Percentiles rank a stretch among this genome's conserved stretches.
These are phyloP conservation scores for Scutellaria baicalensis DNA, from an alignment of 257 asterid species.

Conservation along the genomic window DNA sequence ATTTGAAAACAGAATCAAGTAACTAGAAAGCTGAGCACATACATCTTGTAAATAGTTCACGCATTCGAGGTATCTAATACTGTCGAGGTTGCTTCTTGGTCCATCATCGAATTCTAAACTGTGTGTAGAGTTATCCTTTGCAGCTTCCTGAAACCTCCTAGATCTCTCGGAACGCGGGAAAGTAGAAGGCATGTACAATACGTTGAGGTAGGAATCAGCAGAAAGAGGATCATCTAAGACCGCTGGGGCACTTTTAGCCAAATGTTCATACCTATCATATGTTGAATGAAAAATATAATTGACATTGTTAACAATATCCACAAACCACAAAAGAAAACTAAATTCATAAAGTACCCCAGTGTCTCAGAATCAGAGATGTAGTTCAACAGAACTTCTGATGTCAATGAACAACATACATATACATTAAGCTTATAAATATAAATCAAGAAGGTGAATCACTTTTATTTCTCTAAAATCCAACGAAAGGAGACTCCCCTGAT, in stretches of 20 bases:
- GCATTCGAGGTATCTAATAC: constrained; percentile 78
- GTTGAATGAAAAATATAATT: constrained; percentile 19
- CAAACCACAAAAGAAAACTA: constrained; percentile 9
- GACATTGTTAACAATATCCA: constrained; percentile 2
- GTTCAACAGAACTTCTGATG: constrained; percentile 3
- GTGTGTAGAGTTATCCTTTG: constrained; percentile 41
- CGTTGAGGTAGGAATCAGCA: constrained; percentile 96
- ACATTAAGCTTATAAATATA: constrained; percentile 2
- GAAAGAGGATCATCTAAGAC: constrained; percentile 95
- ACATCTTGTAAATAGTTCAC: constrained; percentile 82
- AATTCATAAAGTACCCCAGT: background rate
- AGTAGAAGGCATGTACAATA: constrained; percentile 90
- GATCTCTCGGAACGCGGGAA: constrained; percentile 96
- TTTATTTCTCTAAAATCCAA: constrained; percentile 1
- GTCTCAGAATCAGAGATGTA: background rate
- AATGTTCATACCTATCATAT: constrained; percentile 77
- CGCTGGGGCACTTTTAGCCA: constrained; percentile 95
- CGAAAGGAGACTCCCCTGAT: background rate
- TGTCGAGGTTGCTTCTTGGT: constrained; percentile 93
- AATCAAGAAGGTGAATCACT: background rate
- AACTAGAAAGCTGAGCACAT: constrained; percentile 24
- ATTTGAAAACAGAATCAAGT: background rate
- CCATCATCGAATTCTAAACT: constrained; percentile 55
- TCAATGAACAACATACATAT: background rate
- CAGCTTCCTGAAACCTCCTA: constrained; percentile 59